Evolutionary conservation across 2,329 filamentous ascomycete genomes (phyloP), one percentile per base, ranked within the genome.

Genomic region (Stagonosporopsis cucurbitacearum): DNA sequence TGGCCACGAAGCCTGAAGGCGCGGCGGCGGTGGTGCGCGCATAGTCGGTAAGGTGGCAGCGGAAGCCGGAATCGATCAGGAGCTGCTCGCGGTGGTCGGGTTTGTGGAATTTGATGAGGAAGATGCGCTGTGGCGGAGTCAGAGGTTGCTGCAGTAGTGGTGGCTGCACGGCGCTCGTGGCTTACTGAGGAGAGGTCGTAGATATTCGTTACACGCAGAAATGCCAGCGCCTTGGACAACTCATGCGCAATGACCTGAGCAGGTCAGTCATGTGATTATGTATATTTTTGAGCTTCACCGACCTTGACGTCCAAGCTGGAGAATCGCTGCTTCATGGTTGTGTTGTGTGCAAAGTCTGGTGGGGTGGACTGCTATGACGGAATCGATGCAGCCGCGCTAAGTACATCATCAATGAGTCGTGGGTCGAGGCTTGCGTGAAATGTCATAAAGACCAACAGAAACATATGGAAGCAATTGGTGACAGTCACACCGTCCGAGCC

Each of bases 71-170:
- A 75, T 99, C 95, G 67, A 99, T 87, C 47, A 99, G 82, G 25
- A 99, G 83, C 75, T 98, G 94, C 73, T 95, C 89, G 76, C 93
- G 92, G 64, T 88, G 85, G 70, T 94, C 88, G 39, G 94, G 92
- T 75, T 95, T 96, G 51, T 92, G 88, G 72, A 99, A 95, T 74
- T 97, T 98, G 76, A 99, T 85, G 23, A 98, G 87, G 71, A 98
- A 91, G 71, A 98, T 97, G 72, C 94, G 92, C 80, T 84, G 54
- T 37, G 25, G 23, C n/a, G 39, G 26, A 37, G 59, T 67, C 15
- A 66, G 57, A 9, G 12, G 9, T n/a, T n/a, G 3, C 20, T 20
- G 12, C 7, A 4, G 25, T 32, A 7, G 13, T 26, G 11, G 13
- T 26, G 11, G 26, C 22, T 23, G 40, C 30, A 26, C 13, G 11